Percentiles rank a stretch among this genome's conserved stretches.
Evolutionary conservation across 2,329 filamentous ascomycete species (phyloP).

Genomic region (Rasamsonia emersonii): DNA sequence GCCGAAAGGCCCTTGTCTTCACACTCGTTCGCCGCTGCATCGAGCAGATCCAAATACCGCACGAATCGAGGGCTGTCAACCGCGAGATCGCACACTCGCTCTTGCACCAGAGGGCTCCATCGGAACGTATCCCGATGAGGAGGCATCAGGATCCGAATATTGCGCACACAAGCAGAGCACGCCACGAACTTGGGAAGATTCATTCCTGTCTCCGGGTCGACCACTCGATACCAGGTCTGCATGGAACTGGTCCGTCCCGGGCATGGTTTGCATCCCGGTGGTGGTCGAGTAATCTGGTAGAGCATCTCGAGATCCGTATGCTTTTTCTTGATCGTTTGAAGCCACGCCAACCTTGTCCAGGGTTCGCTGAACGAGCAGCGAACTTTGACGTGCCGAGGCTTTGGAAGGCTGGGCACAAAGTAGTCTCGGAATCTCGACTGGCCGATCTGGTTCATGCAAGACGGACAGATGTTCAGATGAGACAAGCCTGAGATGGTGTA

Average conservation of each 20-base stretch:
- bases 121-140: conserved; percentile 59
- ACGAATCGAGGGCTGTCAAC: conserved; percentile 50
- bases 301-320: conserved; percentile 60
- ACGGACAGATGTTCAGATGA: conserved; percentile 72
- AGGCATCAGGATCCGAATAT: conserved; percentile 65
- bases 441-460: conserved; percentile 66
- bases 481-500: conserved; percentile 63
- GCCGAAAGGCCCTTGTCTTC: conserved; percentile 21
- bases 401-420: conserved; percentile 55
- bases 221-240: conserved; percentile 67
- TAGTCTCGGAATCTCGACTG: conserved; percentile 58
- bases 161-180: conserved; percentile 65
- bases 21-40: conserved; percentile 41
- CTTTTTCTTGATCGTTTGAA: conserved; percentile 65
- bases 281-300: conserved; percentile 57
- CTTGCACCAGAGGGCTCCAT: conserved; percentile 36
- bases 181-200: conserved; percentile 64
- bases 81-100: conserved; percentile 61
- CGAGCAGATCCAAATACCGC: conserved; percentile 48
- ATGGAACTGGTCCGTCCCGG: conserved; percentile 46
- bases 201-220: conserved; percentile 56
- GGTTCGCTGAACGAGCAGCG: conserved; percentile 72
- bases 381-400: conserved; percentile 50
- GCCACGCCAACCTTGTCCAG: conserved; percentile 80
- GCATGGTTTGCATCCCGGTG: conserved; percentile 49